phyloP scores from a whole-genome alignment of 495 filamentous ascomycete genomes.

The Recurvomyces mirabilis region DNA sequence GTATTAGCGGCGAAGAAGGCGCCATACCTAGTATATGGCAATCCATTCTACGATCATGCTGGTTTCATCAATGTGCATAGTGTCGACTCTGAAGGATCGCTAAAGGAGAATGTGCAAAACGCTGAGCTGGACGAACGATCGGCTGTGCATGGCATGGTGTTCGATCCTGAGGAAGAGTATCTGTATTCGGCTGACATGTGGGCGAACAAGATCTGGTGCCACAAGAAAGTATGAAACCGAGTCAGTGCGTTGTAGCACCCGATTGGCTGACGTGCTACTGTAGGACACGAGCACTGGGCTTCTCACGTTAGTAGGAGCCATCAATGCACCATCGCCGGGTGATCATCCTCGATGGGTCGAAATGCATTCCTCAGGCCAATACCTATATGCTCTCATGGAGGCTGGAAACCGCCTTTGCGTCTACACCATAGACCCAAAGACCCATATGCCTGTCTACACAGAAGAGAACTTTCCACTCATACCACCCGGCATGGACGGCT shows the following conservation, averaged over 20 bases:
- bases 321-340: constrained; percentile 54
- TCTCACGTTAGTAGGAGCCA: constrained; percentile 53
- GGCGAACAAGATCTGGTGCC: constrained; percentile 78
- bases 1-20: constrained; percentile 63
- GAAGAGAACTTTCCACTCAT: constrained; percentile 65
- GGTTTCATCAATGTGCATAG: constrained; percentile 71
- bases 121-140: constrained; percentile 62
- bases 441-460: constrained; percentile 72
- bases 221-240: constrained; percentile 47
- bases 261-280: not conserved
- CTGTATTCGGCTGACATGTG: constrained; percentile 77
- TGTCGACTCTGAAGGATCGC: constrained; percentile 47
- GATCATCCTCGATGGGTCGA: constrained; percentile 82
- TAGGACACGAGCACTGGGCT: constrained; percentile 44
- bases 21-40: constrained; percentile 71
- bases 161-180: constrained; percentile 72
- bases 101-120: constrained; percentile 64
- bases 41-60: constrained; percentile 77
- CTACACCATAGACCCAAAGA: constrained; percentile 66
- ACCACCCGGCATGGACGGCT: constrained; percentile 45
- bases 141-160: constrained; percentile 81
- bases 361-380: constrained; percentile 61
- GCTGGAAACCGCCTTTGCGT: constrained; percentile 67
- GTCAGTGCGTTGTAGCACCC: not conserved
- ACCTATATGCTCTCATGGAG: constrained; percentile 78